Conservation (phyloP, 2,329 filamentous ascomycete species). For the Talaromyces sp. region DNA sequence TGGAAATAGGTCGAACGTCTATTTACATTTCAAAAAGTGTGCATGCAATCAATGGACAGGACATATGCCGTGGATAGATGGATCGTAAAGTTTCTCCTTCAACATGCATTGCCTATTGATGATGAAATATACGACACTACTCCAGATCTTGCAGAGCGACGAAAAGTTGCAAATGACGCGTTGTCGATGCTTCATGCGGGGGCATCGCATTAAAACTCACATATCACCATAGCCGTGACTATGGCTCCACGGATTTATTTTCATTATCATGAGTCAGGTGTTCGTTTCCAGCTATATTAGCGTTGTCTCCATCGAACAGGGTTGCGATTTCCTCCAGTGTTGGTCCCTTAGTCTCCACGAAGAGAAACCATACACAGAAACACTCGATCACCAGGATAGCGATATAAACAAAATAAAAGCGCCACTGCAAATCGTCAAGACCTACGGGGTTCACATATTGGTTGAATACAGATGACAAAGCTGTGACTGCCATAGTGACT, state of each 20-base stretch:
- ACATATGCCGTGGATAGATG: slow-evolving; percentile 24
- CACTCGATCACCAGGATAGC: slow-evolving; percentile 29
- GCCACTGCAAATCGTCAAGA: slow-evolving; percentile 19
- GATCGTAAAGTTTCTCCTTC: slow-evolving; percentile 24
- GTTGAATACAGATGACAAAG: slow-evolving; percentile 8
- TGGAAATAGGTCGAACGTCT: slow-evolving; percentile 14
- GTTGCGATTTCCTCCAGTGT: slow-evolving; percentile 34
- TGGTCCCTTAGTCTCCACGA: slow-evolving; percentile 38
- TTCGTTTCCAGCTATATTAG: not conserved
- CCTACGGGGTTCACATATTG: slow-evolving; percentile 18
- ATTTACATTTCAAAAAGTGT: slow-evolving; percentile 23
- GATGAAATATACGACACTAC: slow-evolving; percentile 9
- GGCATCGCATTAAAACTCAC: no score
- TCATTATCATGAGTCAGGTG: no score
- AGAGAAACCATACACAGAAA: slow-evolving; percentile 30
- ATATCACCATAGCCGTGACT: no score
- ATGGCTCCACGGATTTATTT: no score
- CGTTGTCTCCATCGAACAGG: slow-evolving; percentile 17
- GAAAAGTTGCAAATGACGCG: slow-evolving; percentile 18
- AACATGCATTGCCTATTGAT: slow-evolving; percentile 24
- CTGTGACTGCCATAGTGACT: slow-evolving; percentile 3
- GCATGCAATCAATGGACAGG: slow-evolving; percentile 21
- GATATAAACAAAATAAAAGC: slow-evolving; percentile 22
- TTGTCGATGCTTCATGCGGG: slow-evolving; percentile 16
- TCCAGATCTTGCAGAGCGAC: slow-evolving; percentile 16